Evolutionary conservation across 306 rosid genomes (phyloP), one percentile per base, ranked within the genome.

Genomic region (Vigna unguiculata): DNA sequence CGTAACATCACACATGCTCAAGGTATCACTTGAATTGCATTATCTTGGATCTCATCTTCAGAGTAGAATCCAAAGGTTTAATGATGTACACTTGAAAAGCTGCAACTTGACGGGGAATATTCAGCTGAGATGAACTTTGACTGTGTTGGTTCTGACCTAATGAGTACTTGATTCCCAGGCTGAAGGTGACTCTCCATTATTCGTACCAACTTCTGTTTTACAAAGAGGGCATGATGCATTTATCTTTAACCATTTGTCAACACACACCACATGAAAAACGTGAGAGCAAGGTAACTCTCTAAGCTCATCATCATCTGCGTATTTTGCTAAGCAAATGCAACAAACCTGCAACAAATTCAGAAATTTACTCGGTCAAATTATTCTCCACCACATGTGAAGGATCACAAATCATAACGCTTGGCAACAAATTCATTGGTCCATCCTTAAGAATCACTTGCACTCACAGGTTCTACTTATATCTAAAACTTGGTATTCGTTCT

Each of bases 191-290:
- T 21, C 54, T 22, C 62, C 57, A 20, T 71, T 77, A 60, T 79
- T 64, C 51, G 65, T 83, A 7, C 88, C 87, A 30, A 84, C 87
- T 75, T 84, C 93, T 21, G 63, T 79, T 81, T 91, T 87, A 85
- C 96, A 91, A 40, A 91, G 91, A 22, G 96, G 96, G 20, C 96
- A 91, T 0, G 84, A 80, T n/a, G 91, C 90, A 61, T 89, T 91
- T 81, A 91, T 88, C 85, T 91, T 91, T 54, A 89, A 84, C 93
- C 93, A 91, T 87, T 87, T 88, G 83, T 90, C 96, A 7, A 90
- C 88, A 60, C 96, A 90, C 32, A 62, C 88, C 3, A 88, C 82
- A 7, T 90, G 96, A 36, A 90, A 90, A 78, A 90, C 88, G 71
- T 90, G 96, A 49, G 49, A n/a, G 82, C 96, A 90, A 12, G 92